These are phyloP conservation scores for Eucalyptus pauciflora DNA, from an alignment of 345 rosid genomes.

Conservation along the genomic window DNA sequence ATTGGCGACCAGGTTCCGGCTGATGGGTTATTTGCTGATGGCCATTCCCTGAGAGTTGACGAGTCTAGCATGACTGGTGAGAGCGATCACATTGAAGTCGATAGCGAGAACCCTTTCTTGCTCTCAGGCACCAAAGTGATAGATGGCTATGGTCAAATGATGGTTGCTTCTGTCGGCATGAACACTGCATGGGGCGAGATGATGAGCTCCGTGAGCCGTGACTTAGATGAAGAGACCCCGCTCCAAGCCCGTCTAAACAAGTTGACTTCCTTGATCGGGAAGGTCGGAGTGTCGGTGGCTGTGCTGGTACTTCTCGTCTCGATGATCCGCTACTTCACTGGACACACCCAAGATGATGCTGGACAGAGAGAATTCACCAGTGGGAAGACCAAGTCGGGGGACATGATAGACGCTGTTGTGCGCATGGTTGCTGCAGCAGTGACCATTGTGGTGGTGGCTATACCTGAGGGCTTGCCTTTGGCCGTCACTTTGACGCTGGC, in stretches of 20 bases:
- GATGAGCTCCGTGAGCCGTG: slow-evolving; percentile 47
- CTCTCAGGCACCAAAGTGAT: slow-evolving; percentile 49
- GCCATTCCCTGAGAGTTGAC: slow-evolving; percentile 30
- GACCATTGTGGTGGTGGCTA: slow-evolving; percentile 70
- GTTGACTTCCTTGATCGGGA: slow-evolving; percentile 55
- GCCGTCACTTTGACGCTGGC: slow-evolving; percentile 78
- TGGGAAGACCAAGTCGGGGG: slow-evolving; percentile 33
- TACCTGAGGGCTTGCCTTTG: slow-evolving; percentile 74
- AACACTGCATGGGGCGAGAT: slow-evolving; percentile 66
- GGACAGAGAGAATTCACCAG: slow-evolving; percentile 33
- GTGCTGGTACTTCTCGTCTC: slow-evolving; percentile 52
- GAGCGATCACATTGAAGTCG: slow-evolving; percentile 32
- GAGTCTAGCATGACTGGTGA: slow-evolving; percentile 70
- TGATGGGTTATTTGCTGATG: slow-evolving; percentile 45
- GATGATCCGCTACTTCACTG: slow-evolving; percentile 60
- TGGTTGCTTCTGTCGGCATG: slow-evolving; percentile 61
- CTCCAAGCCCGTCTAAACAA: slow-evolving; percentile 51
- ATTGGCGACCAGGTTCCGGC: slow-evolving; percentile 68
- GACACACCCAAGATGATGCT: slow-evolving; percentile 38
- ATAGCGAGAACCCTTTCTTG: slow-evolving; percentile 31
- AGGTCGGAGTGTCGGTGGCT: slow-evolving; percentile 55
- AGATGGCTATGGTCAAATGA: slow-evolving; percentile 49
- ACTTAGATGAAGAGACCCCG: slow-evolving; percentile 49
- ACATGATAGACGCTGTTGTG: slow-evolving; percentile 44
- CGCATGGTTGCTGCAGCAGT: slow-evolving; percentile 60